Conservation (phyloP, 352 stramenopile species). For the Aphanomyces stellatus region DNA sequence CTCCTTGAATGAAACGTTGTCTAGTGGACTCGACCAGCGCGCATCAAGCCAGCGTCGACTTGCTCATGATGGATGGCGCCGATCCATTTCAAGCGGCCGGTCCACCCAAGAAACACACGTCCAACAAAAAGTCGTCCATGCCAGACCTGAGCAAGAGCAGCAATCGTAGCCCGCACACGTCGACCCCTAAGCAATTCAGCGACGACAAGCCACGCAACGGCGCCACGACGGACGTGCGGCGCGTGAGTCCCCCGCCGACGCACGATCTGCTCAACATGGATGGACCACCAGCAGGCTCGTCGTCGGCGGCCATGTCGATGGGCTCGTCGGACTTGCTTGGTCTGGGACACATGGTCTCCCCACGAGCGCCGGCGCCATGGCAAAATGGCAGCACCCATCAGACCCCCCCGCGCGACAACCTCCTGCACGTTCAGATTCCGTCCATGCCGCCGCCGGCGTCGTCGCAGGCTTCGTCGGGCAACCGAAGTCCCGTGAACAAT, state of each 20-base stretch:
- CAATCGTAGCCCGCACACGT: not conserved
- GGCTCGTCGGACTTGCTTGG: not conserved
- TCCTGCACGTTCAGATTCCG: too few relatives aligned
- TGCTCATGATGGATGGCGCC: not conserved
- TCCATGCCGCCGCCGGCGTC: too few relatives aligned
- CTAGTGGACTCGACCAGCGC: not conserved
- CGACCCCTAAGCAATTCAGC: too few relatives aligned
- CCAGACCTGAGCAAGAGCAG: not conserved
- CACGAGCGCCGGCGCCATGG: not conserved
- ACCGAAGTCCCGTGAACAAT: constrained; percentile 19
- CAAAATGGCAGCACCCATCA: not conserved
- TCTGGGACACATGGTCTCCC: not conserved
- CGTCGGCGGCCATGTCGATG: too few relatives aligned
- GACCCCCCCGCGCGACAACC: not conserved
- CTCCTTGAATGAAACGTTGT: not conserved
- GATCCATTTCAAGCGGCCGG: too few relatives aligned
- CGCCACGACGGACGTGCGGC: not conserved
- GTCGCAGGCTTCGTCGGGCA: too few relatives aligned
- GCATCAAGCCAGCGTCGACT: not conserved
- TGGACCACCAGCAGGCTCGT: not conserved
- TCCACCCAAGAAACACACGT: too few relatives aligned
- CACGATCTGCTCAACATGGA: constrained; percentile 6
- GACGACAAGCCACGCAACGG: not conserved
- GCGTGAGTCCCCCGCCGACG: not conserved
- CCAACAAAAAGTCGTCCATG: too few relatives aligned